A percentile compares a stretch with the other conserved stretches of the same genome.
Conservation (phyloP, 768 basidiomycete species). For the Calocybe gangraenosa region DNA sequence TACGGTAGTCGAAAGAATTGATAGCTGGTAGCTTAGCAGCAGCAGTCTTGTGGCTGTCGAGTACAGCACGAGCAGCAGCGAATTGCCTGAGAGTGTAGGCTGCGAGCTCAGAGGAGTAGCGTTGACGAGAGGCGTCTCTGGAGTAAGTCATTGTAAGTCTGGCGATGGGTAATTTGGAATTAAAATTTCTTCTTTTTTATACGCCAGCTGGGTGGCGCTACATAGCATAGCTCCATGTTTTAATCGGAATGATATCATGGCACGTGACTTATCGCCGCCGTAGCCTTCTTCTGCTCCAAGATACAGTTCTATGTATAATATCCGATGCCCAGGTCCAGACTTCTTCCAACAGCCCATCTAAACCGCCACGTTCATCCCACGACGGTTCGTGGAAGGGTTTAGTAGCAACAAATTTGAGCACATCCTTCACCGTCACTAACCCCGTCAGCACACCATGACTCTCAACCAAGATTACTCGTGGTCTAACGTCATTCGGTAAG, state of each 20-base stretch:
- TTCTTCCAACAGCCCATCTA: conserved; percentile 61
- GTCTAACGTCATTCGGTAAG: conserved; percentile 42
- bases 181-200: no score
- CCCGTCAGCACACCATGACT: conserved; percentile 80
- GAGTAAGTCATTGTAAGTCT: conserved; percentile 7
- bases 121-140: conserved; percentile 25
- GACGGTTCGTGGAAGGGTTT: conserved; percentile 48
- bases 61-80: conserved; percentile 29
- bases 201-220: conserved; percentile 10
- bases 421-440: conserved; percentile 94
- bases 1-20: conserved; percentile 22
- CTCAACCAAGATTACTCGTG: conserved; percentile 94
- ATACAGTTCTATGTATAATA: conserved; percentile 28
- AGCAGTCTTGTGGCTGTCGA: conserved; percentile 28
- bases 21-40: conserved; percentile 35
- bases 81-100: conserved; percentile 46
- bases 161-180: background rate
- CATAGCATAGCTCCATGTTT: background rate
- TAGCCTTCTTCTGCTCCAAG: conserved; percentile 34
- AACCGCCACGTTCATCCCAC: conserved; percentile 61
- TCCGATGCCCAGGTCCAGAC: conserved; percentile 51
- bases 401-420: conserved; percentile 77
- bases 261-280: conserved; percentile 23
- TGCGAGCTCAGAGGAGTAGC: conserved; percentile 45
- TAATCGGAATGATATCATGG: conserved; percentile 9